Conservation (phyloP, 768 basidiomycete species). For the Tephrocybe rancida region DNA sequence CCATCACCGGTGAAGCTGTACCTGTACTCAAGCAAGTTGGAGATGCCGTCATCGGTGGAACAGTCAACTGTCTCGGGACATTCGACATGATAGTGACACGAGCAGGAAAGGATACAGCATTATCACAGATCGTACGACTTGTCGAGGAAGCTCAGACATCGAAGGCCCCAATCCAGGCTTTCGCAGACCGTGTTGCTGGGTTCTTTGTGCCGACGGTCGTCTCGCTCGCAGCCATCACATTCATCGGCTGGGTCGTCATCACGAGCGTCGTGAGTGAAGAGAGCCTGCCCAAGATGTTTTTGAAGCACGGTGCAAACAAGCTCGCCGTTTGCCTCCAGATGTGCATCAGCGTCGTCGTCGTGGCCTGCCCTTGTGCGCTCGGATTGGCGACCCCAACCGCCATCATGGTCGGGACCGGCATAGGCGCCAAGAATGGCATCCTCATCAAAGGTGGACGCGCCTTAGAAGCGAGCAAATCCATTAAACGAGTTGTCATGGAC, state of each 20-base stretch:
- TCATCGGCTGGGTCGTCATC: slow-evolving; percentile 81
- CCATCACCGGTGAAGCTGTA: slow-evolving; percentile 92
- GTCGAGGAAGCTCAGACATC: slow-evolving; percentile 98
- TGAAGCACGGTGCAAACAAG: slow-evolving; percentile 77
- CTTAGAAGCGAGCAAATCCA: slow-evolving; percentile 84
- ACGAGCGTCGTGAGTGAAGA: slow-evolving; percentile 57
- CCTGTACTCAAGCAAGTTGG: slow-evolving; percentile 85
- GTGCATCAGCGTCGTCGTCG: slow-evolving; percentile 97
- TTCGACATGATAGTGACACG: slow-evolving; percentile 96
- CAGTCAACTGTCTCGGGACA: slow-evolving; percentile 95
- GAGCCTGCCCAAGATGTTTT: slow-evolving; percentile 83
- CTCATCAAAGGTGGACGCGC: slow-evolving; percentile 97
- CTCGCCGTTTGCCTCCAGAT: slow-evolving; percentile 93
- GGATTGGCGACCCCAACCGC: slow-evolving; percentile 97
- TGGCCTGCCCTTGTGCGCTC: slow-evolving; percentile 97
- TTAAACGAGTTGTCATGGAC: slow-evolving; percentile 86
- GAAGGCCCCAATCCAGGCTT: slow-evolving; percentile 97
- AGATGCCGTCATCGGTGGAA: slow-evolving; percentile 92
- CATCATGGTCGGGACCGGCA: slow-evolving; percentile 98
- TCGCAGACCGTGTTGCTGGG: slow-evolving; percentile 93
- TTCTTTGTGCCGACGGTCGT: slow-evolving; percentile 95
- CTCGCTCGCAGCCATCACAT: slow-evolving; percentile 77
- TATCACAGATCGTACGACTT: slow-evolving; percentile 94
- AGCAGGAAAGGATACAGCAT: slow-evolving; percentile 94
- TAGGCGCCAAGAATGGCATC: slow-evolving; percentile 96